These are phyloP conservation scores for Rachicladosporium sp. DNA, from an alignment of 2,329 filamentous ascomycete species.

Conservation along the genomic window DNA sequence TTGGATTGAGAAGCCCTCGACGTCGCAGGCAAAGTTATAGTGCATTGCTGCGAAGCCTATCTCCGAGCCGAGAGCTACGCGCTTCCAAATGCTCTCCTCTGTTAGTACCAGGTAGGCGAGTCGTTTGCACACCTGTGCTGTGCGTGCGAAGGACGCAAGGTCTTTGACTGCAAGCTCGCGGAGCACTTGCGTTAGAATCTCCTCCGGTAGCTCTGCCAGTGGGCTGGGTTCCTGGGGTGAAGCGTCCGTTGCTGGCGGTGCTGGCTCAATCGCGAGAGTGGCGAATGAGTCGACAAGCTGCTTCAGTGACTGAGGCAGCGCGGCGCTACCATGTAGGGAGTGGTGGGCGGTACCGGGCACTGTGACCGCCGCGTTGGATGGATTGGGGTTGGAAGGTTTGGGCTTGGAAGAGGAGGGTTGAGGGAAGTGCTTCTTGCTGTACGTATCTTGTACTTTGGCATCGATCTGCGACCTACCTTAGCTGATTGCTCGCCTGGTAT, in stretches of 20 bases:
- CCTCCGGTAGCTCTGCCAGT: slow-evolving; percentile 64
- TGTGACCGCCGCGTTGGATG: slow-evolving; percentile 36
- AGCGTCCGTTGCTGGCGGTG: slow-evolving; percentile 57
- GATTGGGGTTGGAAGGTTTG: slow-evolving; percentile 27
- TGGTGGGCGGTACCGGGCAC: slow-evolving; percentile 44
- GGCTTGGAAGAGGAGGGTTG: slow-evolving; percentile 39
- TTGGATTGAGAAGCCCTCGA: slow-evolving; percentile 35
- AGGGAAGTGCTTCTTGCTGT: slow-evolving; percentile 86
- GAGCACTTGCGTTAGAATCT: slow-evolving; percentile 73
- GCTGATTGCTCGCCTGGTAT: slow-evolving; percentile 8
- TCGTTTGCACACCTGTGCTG: slow-evolving; percentile 73
- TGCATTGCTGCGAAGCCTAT: slow-evolving; percentile 77
- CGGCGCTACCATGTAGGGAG: slow-evolving; percentile 33
- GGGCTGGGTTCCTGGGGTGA: slow-evolving; percentile 66
- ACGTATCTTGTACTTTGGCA: slow-evolving; percentile 67
- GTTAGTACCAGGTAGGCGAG: slow-evolving; percentile 74
- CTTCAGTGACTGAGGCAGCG: slow-evolving; percentile 40
- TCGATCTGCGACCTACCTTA: slow-evolving; percentile 53
- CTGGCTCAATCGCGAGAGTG: slow-evolving; percentile 52
- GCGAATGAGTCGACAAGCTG: slow-evolving; percentile 71
- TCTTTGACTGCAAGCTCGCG: slow-evolving; percentile 60
- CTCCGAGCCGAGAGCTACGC: slow-evolving; percentile 55
- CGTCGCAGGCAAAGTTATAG: slow-evolving; percentile 57
- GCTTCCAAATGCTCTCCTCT: slow-evolving; percentile 79
- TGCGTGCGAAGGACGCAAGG: slow-evolving; percentile 60